Evolutionary conservation across 768 basidiomycete genomes (phyloP).

Genomic region (Auricularia auricula-judae): DNA sequence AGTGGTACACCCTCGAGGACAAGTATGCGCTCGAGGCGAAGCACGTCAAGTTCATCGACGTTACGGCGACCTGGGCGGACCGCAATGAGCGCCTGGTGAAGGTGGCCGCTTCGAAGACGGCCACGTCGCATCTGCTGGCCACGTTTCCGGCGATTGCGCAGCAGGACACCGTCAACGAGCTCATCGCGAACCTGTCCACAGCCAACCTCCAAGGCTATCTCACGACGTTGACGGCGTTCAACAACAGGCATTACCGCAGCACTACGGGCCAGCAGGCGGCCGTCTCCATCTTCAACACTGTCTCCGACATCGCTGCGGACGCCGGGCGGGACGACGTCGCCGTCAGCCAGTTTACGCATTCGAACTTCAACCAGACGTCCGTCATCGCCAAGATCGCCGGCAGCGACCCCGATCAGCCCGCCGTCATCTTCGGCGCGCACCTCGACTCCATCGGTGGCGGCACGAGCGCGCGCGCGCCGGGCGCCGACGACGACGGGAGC

Average conservation of each 20-base stretch:
- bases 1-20: background rate
- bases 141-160: background rate
- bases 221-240: background rate
- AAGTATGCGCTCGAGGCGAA: background rate
- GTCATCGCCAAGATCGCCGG: slow-evolving; percentile 3
- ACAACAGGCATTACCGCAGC: background rate
- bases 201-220: background rate
- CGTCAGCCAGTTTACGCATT: background rate
- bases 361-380: background rate
- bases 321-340: background rate
- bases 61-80: background rate
- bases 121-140: background rate
- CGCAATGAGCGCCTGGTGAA: background rate
- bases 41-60: background rate
- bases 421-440: slow-evolving; percentile 69
- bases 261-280: background rate
- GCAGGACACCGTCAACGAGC: background rate
- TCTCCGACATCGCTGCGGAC: background rate
- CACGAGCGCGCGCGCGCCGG: slow-evolving; percentile 5
- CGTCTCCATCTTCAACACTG: background rate
- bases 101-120: background rate
- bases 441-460: slow-evolving; percentile 50
- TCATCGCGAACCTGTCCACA: background rate
- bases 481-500: slow-evolving; percentile 5
- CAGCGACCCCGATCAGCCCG: slow-evolving; percentile 1